phyloP scores from a whole-genome alignment of 2,329 filamentous ascomycete genomes.

The Kalaharituber pfeilii region DNA sequence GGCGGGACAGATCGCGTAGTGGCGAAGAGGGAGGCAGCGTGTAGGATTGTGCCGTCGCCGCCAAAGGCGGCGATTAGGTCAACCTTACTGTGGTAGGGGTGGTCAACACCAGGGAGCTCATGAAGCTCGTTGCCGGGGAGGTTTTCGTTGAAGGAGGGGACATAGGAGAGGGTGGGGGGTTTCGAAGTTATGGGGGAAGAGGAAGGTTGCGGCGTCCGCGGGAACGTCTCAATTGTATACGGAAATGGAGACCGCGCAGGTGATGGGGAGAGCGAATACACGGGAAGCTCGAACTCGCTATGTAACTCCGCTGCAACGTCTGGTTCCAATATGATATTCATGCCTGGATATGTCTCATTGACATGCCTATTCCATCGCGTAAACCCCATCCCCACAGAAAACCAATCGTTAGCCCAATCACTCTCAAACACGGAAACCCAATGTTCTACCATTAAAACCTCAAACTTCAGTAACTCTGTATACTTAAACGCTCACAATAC shows the following conservation, averaged over 20 bases:
- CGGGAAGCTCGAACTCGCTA: conserved; percentile 50
- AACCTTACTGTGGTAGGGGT: conserved; percentile 55
- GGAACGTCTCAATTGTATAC: conserved; percentile 20
- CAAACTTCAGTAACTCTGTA: no score
- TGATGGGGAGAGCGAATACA: conserved; percentile 37
- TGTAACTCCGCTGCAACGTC: conserved; percentile 57
- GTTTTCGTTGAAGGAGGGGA: neutral
- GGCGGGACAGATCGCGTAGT: conserved; percentile 68
- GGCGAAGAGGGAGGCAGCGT: conserved; percentile 72
- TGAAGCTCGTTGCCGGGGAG: conserved; percentile 19
- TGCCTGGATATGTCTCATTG: conserved; percentile 57
- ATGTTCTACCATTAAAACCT: no score
- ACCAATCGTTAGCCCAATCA: neutral
- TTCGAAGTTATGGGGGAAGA: neutral
- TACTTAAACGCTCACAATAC: no score
- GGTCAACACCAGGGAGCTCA: conserved; percentile 14
- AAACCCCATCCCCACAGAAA: no score
- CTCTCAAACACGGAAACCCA: neutral
- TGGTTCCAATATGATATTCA: conserved; percentile 69
- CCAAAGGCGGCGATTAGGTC: conserved; percentile 82
- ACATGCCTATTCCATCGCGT: conserved; percentile 42
- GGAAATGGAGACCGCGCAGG: conserved; percentile 15
- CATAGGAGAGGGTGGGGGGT: conserved; percentile 2
- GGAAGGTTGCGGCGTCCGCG: conserved; percentile 19
- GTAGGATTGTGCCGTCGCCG: conserved; percentile 79